Base-by-base conservation (phyloP, 371 early-diverging fungal species). In the Paraphysoderma sedebokerense region DNA sequence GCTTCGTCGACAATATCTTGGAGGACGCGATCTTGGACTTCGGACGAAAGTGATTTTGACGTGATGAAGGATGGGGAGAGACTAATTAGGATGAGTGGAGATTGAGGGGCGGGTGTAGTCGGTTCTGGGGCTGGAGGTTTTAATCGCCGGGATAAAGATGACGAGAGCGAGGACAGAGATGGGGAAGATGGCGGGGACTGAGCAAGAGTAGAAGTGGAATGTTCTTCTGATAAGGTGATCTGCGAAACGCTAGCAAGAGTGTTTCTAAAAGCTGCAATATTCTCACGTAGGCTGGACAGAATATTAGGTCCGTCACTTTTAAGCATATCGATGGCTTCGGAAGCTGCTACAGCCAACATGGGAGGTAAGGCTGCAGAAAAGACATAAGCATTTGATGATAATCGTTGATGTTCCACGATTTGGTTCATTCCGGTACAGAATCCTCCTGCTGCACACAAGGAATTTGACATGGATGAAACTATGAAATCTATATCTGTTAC, bases 351-450 rank as follows among this genome's bases (percentile, higher is more conserved):
- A 12, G 98, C 77, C 11, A 99, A 66, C 68, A 92, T 85, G 19
- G 92, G 92, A 8, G 99, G 99, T 33, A 99, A 76, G 12, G 98
- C 87, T 5, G 99, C 99, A 26, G 98, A 98, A 67, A 91, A 99
- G 50, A 87, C 87, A 63, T 98, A 99, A 0, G 92, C 85, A 17
- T 71, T 67, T 8, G 95, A 92, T 8, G 88, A 85, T 6, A 99
- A 74, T 39, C 97, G 77, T 65, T 95, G 79, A 68, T 98, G 93
- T 52, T 97, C 96, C 20, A 91, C 73, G 31, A 92, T 79, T 47
- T 89, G 86, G 50, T 69, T 72, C 47, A 76, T 71, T 19, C 92
- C 91, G 45, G 82, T 82, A 63, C 89, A 88, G 74, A 99, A 99
- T 5, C 98, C 99, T 46, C 99, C 99, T 1, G 87, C 75, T 0